Evolutionary conservation across 495 filamentous ascomycete genomes (phyloP).

Genomic region (Aspergillus coremiiformis): DNA sequence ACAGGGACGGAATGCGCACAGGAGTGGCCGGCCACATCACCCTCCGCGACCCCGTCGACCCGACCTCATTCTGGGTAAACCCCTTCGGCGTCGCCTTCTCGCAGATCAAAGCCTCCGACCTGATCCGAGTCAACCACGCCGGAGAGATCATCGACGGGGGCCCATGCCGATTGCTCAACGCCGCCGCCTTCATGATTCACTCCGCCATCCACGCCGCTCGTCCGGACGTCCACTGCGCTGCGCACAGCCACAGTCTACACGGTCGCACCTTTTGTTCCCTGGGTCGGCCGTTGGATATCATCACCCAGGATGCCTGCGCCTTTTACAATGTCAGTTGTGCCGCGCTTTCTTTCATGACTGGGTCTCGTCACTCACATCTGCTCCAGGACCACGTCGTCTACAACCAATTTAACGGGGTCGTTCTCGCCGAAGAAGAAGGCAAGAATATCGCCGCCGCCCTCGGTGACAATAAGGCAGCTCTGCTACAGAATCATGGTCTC

Average conservation of each 20-base stretch:
- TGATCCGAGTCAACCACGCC: constrained; percentile 60
- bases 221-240: constrained; percentile 65
- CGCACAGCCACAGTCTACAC: constrained; percentile 65
- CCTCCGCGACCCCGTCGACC: constrained; percentile 60
- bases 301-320: constrained; percentile 62
- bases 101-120: constrained; percentile 59
- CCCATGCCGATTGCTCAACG: constrained; percentile 53
- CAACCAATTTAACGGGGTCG: constrained; percentile 62
- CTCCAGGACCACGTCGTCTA: constrained; percentile 56
- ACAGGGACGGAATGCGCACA: constrained; percentile 5
- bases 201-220: constrained; percentile 59
- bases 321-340: constrained; percentile 48
- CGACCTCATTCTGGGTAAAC: constrained; percentile 70
- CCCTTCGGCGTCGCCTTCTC: constrained; percentile 69
- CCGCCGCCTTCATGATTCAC: constrained; percentile 63
- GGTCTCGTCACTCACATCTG: background rate
- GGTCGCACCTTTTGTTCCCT: constrained; percentile 62
- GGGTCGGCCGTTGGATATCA: constrained; percentile 61
- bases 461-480: constrained; percentile 59
- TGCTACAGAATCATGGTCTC: constrained; percentile 65
- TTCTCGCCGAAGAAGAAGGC: constrained; percentile 65
- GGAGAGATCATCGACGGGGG: constrained; percentile 67
- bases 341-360: background rate
- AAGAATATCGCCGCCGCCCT: constrained; percentile 56
- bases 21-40: constrained; percentile 57